Evolutionary conservation across 208 protist genomes (phyloP), one percentile per base, ranked within the genome.

Genomic region (Trypanosoma theileri): DNA sequence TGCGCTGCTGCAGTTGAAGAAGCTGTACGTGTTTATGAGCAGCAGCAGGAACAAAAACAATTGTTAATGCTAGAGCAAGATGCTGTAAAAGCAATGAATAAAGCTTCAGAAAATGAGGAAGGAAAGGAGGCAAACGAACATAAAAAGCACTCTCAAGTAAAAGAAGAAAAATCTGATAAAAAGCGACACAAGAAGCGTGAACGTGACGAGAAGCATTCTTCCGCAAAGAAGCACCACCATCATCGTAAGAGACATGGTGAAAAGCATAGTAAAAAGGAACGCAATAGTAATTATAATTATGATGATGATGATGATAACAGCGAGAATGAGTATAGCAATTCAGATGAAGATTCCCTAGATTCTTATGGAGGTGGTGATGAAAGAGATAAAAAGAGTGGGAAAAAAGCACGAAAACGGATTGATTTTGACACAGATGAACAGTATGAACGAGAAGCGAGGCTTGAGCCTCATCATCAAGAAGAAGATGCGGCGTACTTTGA

Each of bases 1-100:
- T 92, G 86, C 52, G 77, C 78, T 10, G 65, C 74, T 28, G 86
- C 89, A 1, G 75, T 92, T 1, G 79, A 80, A 13, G 89, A 95
- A 61, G 80, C 80, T 24, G 69, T 84, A 35, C 17, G 12, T 50
- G 52, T 70, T 3, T 64, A 75, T 54, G 67, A 66, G 35, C 51
- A 60, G 31, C 73, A 77, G 40, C 56, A 41, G 12, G 52, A 72
- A 22, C 58, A 40, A 54, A 42, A 21, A 40, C 19, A 73, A 64
- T 35, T 35, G 28, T 35, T 35, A 6, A 35, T 35, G 28, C 28
- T 42, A 24, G 70, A 44, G 59, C 40, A 58, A 64, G 22, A 50
- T 68, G 12, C 62, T 55, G 41, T 3, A 26, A 41, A 48, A 21
- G 58, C 3, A 22, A 51, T 48, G 12, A 2, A 62, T 31, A 62